Percentiles rank a stretch among this genome's conserved stretches.
Evolutionary conservation across 257 asterid species (phyloP).

Genomic region (Salvia hispanica): DNA sequence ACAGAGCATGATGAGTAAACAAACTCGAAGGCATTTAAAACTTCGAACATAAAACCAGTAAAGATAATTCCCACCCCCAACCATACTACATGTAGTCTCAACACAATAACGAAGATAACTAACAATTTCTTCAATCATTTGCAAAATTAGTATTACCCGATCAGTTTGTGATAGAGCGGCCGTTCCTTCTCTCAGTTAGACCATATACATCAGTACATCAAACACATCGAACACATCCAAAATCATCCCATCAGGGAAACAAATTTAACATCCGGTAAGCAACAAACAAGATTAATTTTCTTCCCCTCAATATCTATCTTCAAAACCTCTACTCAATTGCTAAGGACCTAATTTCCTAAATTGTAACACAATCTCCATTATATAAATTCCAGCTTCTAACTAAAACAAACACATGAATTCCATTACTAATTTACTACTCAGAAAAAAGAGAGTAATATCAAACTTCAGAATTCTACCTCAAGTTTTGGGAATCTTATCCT

Average conservation of each 20-base stretch:
- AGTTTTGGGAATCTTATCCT: neutral
- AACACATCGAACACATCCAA: neutral
- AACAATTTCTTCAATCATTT: too few species aligned
- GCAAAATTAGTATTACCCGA: too few species aligned
- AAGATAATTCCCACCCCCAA: neutral
- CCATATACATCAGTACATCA: neutral
- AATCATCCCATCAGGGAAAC: slow-evolving; percentile 5
- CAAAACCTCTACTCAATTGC: neutral
- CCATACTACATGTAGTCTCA: neutral
- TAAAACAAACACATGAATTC: neutral
- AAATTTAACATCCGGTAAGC: neutral
- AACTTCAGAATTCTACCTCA: neutral
- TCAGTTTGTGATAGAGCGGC: neutral
- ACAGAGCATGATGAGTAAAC: neutral
- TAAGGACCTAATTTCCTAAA: slow-evolving; percentile 5
- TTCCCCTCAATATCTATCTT: neutral
- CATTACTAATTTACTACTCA: neutral
- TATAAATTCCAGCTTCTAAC: neutral
- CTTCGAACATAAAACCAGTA: neutral
- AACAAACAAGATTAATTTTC: neutral
- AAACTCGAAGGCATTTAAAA: neutral
- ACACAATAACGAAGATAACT: neutral
- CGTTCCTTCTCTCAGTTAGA: neutral
- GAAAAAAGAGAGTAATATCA: neutral
- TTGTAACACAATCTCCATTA: neutral